These are phyloP conservation scores for Neofusicoccum sp. DNA, from an alignment of 2,329 filamentous ascomycete genomes.

Conservation along the genomic window DNA sequence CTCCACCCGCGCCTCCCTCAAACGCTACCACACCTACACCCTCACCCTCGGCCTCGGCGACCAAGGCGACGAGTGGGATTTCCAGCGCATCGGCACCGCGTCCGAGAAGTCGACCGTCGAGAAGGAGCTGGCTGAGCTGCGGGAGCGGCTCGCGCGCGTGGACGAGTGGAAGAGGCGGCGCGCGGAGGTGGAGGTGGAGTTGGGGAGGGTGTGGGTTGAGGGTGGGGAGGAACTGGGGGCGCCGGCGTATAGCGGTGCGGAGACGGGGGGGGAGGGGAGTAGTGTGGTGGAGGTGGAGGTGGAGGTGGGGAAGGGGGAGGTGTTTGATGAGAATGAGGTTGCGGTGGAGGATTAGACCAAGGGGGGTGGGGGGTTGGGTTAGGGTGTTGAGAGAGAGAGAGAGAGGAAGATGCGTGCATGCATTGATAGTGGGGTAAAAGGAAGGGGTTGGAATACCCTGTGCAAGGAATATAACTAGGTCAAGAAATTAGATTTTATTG, in stretches of 20 bases:
- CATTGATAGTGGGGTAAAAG: too few relatives aligned
- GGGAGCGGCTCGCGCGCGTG: constrained; percentile 77
- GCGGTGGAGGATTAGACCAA: not conserved
- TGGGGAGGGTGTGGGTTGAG: constrained; percentile 66
- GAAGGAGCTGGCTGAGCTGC: constrained; percentile 83
- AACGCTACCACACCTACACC: constrained; percentile 94
- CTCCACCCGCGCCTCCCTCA: constrained; percentile 89
- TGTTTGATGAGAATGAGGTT: not conserved
- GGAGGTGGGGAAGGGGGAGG: not conserved
- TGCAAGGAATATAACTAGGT: too few relatives aligned
- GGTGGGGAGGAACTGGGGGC: constrained; percentile 43
- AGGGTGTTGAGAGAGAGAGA: not conserved
- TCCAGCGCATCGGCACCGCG: constrained; percentile 91
- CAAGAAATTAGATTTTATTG: too few relatives aligned
- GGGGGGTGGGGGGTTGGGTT: not conserved
- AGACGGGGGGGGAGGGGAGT: not conserved
- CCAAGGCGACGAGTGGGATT: constrained; percentile 84
- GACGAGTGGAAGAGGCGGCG: constrained; percentile 79
- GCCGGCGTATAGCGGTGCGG: constrained; percentile 36
- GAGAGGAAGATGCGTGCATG: too few relatives aligned
- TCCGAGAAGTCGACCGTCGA: constrained; percentile 92
- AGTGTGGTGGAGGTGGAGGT: constrained; percentile 14
- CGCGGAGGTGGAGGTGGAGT: constrained; percentile 79
- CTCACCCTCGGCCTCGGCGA: constrained; percentile 81
- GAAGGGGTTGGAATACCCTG: too few relatives aligned